A percentile compares a stretch with the other conserved stretches of the same genome.
Evolutionary conservation across 129 eudicot species (phyloP).

Genomic region (Deinandra increscens): DNA sequence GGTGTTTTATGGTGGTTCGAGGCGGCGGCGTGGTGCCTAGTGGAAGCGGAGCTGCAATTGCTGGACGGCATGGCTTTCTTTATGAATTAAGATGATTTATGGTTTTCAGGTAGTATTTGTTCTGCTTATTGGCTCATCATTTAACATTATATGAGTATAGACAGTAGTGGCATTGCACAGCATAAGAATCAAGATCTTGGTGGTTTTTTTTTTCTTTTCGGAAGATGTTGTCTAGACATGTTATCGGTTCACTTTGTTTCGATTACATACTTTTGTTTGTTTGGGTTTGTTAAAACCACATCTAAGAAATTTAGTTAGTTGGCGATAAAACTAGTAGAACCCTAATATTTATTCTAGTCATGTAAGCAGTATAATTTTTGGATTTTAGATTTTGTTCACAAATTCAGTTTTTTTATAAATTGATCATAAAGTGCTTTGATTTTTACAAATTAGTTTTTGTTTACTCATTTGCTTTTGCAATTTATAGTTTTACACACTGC

Average conservation of each 20-base stretch:
- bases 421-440: no score
- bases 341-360: no score
- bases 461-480: no score
- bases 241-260: not conserved
- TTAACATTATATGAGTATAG: constrained; percentile 17
- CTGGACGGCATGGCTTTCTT: constrained; percentile 13
- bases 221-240: not conserved
- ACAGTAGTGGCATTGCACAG: constrained; percentile 27
- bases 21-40: constrained; percentile 31
- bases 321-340: no score
- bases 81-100: constrained; percentile 16
- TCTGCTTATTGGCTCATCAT: constrained; percentile 20
- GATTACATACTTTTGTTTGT: not conserved
- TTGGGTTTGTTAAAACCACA: not conserved
- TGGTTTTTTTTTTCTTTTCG: not conserved
- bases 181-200: not conserved
- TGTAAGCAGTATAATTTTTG: no score
- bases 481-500: no score
- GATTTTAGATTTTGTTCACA: no score
- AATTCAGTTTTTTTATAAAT: no score
- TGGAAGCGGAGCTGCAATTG: not conserved
- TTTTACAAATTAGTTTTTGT: no score
- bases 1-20: constrained; percentile 28
- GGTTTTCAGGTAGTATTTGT: constrained; percentile 15
- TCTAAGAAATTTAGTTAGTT: no score